Conservation (phyloP, 2,329 filamentous ascomycete genomes). For the Ceratocystiopsis sp. region DNA sequence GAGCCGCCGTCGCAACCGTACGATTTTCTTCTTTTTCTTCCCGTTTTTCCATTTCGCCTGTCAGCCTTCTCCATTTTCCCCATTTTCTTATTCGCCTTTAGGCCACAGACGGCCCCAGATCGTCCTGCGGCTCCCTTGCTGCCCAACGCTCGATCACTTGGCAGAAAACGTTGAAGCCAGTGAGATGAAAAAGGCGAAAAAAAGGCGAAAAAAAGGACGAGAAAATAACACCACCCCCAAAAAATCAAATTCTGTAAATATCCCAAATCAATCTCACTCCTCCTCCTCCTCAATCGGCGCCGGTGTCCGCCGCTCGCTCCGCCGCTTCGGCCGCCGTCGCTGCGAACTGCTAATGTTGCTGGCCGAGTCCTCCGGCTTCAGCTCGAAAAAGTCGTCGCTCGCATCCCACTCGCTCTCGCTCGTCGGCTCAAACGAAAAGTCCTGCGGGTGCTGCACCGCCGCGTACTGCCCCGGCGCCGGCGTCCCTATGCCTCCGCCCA, state of each 20-base stretch:
- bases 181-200: too few species aligned
- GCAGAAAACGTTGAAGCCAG: too few species aligned
- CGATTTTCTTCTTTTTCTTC: too few species aligned
- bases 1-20: too few species aligned
- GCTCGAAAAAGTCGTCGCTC: slow-evolving; percentile 37
- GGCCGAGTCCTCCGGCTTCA: slow-evolving; percentile 64
- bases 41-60: too few species aligned
- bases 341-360: slow-evolving; percentile 63
- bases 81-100: too few species aligned
- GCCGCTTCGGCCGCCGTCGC: slow-evolving; percentile 48
- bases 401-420: slow-evolving; percentile 37
- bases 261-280: slow-evolving; percentile 17
- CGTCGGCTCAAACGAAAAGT: not conserved
- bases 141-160: too few species aligned
- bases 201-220: not conserved
- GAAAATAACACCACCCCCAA: not conserved
- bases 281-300: slow-evolving; percentile 55
- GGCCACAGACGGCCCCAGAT: too few species aligned
- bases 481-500: slow-evolving; percentile 15
- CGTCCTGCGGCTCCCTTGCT: too few species aligned
- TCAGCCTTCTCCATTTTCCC: too few species aligned
- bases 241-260: too few species aligned
- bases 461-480: slow-evolving; percentile 11
- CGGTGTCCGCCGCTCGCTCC: slow-evolving; percentile 52
- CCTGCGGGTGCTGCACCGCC: slow-evolving; percentile 4